Base-by-base conservation (phyloP, 2,329 filamentous ascomycete genomes). In the Penicillium sp. region DNA sequence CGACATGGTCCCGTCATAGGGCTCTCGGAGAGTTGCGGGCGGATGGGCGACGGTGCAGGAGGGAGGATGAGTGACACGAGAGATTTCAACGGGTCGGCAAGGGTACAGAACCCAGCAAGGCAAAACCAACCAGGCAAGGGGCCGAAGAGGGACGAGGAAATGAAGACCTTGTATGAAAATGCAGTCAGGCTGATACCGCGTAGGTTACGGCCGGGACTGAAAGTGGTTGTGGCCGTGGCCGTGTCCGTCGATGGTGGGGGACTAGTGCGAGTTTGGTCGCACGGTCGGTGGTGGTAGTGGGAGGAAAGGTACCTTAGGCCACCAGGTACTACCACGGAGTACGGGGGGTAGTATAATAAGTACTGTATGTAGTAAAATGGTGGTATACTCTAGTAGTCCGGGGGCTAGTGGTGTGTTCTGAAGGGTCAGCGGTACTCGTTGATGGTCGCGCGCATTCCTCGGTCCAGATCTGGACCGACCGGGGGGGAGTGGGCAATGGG, bases 391-490 rank as follows among this genome's bases (percentile, higher is more conserved):
- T n/a, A 42, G 40, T 42, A 42, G n/a, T 42, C 40, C 6, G 22
- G n/a, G 5, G 28, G 28, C 42, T 45, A 35, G 16, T 48, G 16
- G 45, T 43, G 8, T 25, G 40, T 4, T 22, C 40, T 25, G 40
- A 42, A n/a, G 8, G 22, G n/a, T n/a, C 1, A 7, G 8, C 7
- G 6, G 19, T 22, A 22, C 8, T 19, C 19, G 19, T 22, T 22
- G 19, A 19, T 42, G 10, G n/a, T 42, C n/a, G 16, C 38, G 46
- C 14, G 49, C 35, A 37, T 22, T 53, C 59, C 62, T 68, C 62
- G 65, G 65, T 65, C 67, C 62, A 64, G 64, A 69, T 68, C 62
- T 66, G 55, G 65, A 68, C 64, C 61, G 61, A 65, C 59, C 55
- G 55, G 14, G 46, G 19, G 48, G n/a, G 19, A 22, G 19, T 22